Evolutionary conservation across 179 eudicot genomes (phyloP).

Genomic region (Gypsophila paniculata): DNA sequence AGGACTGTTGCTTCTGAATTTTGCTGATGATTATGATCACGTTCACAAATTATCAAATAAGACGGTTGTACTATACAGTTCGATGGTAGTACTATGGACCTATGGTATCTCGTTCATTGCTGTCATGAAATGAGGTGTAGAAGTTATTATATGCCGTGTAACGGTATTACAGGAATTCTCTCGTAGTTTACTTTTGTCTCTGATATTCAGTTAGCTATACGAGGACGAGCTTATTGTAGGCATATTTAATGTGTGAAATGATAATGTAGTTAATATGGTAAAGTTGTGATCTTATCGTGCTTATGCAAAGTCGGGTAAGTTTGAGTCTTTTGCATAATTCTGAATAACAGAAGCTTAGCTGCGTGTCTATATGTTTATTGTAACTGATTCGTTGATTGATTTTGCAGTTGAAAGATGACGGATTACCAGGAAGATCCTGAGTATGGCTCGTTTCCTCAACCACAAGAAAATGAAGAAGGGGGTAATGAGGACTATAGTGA

Average conservation of each 20-base stretch:
- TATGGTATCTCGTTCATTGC: no score
- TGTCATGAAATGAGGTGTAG: no score
- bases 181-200: not conserved
- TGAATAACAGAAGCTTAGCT: not conserved
- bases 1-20: not conserved
- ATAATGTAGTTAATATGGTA: no score
- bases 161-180: not conserved
- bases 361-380: no score
- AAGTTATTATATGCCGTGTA: no score
- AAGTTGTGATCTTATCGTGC: not conserved
- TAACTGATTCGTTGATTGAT: not conserved
- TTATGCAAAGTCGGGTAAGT: not conserved
- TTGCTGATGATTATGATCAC: not conserved
- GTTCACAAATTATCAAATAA: not conserved
- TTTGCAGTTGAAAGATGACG: slow-evolving; percentile 23
- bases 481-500: slow-evolving; percentile 25
- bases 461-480: slow-evolving; percentile 22
- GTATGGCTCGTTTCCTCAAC: slow-evolving; percentile 26
- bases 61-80: no score
- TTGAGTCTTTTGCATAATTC: not conserved
- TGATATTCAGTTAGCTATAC: not conserved
- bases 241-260: not conserved
- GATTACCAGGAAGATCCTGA: slow-evolving; percentile 30
- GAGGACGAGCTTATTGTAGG: not conserved
- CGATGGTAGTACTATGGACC: no score